A percentile compares a stretch with the other conserved stretches of the same genome.
Conservation (phyloP, 2,329 filamentous ascomycete species). For the Stachybotrys chartarum region DNA sequence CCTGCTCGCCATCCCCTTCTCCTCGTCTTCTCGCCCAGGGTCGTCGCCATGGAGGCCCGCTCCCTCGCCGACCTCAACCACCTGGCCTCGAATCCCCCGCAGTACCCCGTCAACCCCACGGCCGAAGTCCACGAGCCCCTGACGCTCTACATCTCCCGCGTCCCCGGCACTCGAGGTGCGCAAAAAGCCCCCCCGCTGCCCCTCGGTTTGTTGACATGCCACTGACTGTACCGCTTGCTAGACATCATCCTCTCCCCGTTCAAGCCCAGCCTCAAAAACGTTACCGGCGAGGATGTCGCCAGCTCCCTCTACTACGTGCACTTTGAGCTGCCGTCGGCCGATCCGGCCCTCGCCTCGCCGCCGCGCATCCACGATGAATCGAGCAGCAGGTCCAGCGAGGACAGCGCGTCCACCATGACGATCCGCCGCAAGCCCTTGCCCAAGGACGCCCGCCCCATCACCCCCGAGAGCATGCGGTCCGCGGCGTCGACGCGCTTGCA, state of each 20-base stretch:
- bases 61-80: constrained; percentile 75
- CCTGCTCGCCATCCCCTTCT: background rate
- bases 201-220: background rate
- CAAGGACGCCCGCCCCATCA: constrained; percentile 17
- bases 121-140: constrained; percentile 63
- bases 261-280: constrained; percentile 81
- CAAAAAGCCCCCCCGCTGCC: constrained; percentile 3
- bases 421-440: constrained; percentile 49
- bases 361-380: constrained; percentile 14
- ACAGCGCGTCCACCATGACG: constrained; percentile 32
- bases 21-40: background rate
- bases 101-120: constrained; percentile 72
- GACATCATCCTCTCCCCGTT: constrained; percentile 89
- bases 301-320: constrained; percentile 90
- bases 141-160: constrained; percentile 84
- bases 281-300: constrained; percentile 79
- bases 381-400: constrained; percentile 34
- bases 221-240: constrained; percentile 24
- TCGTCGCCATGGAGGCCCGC: constrained; percentile 59
- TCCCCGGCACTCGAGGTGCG: constrained; percentile 82
- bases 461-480: constrained; percentile 14
- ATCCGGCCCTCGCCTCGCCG: constrained; percentile 10
- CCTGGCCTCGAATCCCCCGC: constrained; percentile 79
- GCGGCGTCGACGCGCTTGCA: background rate
- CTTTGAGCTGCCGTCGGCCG: constrained; percentile 42